phyloP scores from a whole-genome alignment of 768 basidiomycete species.

The Suillus decipiens region DNA sequence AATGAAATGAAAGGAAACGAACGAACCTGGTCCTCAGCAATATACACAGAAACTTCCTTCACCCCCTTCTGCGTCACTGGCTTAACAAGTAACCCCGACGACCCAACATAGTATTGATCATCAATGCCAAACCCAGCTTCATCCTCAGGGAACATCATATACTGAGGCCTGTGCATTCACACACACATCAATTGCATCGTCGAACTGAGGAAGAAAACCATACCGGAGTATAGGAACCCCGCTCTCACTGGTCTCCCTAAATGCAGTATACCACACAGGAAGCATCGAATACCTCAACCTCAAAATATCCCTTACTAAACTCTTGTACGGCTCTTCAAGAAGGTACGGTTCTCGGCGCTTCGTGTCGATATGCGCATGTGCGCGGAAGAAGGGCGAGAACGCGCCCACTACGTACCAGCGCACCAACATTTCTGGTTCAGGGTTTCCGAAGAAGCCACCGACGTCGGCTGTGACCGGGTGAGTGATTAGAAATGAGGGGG shows the following conservation, averaged over 20 bases:
- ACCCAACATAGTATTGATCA: constrained; percentile 92
- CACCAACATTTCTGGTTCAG: constrained; percentile 90
- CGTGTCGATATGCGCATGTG: constrained; percentile 97
- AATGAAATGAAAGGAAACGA: background rate
- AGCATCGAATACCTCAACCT: constrained; percentile 84
- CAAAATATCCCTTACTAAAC: constrained; percentile 75
- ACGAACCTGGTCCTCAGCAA: constrained; percentile 80
- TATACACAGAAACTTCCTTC: constrained; percentile 72
- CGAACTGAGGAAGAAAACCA: constrained; percentile 19
- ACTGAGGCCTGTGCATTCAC: constrained; percentile 77
- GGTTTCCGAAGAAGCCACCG: constrained; percentile 98
- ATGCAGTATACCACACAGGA: constrained; percentile 97
- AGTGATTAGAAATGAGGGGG: background rate
- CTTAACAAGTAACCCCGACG: constrained; percentile 87
- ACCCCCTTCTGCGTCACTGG: constrained; percentile 80
- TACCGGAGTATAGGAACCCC: constrained; percentile 86
- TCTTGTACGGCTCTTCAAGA: constrained; percentile 85
- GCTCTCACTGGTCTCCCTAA: constrained; percentile 80
- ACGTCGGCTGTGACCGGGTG: constrained; percentile 73
- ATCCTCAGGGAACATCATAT: constrained; percentile 90
- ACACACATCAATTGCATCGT: background rate
- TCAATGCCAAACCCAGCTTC: constrained; percentile 83
- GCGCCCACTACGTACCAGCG: constrained; percentile 97
- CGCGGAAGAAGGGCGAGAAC: constrained; percentile 97
- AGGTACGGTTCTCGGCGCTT: constrained; percentile 97